phyloP scores from a whole-genome alignment of 2,329 filamentous ascomycete genomes.

The Ophiostoma montium region DNA sequence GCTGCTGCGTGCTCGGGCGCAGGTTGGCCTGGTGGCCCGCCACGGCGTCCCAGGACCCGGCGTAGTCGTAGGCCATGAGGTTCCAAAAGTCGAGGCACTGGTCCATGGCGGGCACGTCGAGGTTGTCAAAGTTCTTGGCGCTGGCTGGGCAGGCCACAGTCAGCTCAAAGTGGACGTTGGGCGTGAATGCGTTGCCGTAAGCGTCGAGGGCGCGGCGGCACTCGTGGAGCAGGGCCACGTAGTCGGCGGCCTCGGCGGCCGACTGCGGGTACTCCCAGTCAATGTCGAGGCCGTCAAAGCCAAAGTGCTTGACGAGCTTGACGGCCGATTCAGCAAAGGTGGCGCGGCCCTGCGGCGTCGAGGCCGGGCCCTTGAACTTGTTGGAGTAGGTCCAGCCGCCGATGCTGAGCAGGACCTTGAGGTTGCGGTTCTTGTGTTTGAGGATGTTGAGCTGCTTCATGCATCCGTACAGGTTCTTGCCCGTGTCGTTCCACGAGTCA shows the following conservation, averaged over 20 bases:
- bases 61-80: slow-evolving; percentile 80
- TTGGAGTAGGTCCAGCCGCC: slow-evolving; percentile 86
- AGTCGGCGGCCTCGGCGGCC: slow-evolving; percentile 38
- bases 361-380: slow-evolving; percentile 67
- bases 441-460: slow-evolving; percentile 77
- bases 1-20: slow-evolving; percentile 31
- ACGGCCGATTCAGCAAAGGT: slow-evolving; percentile 64
- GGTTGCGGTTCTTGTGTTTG: slow-evolving; percentile 65
- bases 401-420: slow-evolving; percentile 76
- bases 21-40: slow-evolving; percentile 76
- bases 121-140: slow-evolving; percentile 44
- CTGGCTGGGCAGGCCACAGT: slow-evolving; percentile 52
- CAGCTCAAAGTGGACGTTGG: slow-evolving; percentile 43
- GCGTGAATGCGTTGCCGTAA: slow-evolving; percentile 32
- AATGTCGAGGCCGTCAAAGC: slow-evolving; percentile 47
- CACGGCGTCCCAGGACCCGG: slow-evolving; percentile 62
- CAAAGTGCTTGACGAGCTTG: slow-evolving; percentile 61
- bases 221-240: slow-evolving; percentile 43
- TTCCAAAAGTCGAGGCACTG: slow-evolving; percentile 59
- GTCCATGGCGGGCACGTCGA: slow-evolving; percentile 53
- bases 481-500: slow-evolving; percentile 56
- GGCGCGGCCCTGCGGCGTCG: slow-evolving; percentile 52
- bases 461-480: slow-evolving; percentile 76
- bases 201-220: slow-evolving; percentile 43
- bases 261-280: slow-evolving; percentile 55